Evolutionary conservation across 2,329 filamentous ascomycete species (phyloP), one percentile per base, ranked within the genome.

Genomic region (Colletotrichum scovillei): DNA sequence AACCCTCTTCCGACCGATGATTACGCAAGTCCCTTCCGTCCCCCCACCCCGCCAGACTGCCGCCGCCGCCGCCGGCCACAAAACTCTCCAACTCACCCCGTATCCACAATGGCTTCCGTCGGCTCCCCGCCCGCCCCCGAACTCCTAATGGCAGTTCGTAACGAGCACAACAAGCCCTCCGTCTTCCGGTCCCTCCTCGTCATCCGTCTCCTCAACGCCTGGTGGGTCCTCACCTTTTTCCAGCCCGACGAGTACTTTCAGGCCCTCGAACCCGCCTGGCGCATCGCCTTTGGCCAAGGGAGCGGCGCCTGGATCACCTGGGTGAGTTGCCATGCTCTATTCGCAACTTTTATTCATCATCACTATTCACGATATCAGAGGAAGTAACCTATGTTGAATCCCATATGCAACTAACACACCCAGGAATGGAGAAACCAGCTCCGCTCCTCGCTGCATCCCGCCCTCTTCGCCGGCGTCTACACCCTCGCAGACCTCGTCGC

Each of bases 191-290:
- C 79, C 73, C 82, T 90, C 67, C 78, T 98, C 76, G 86, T 90
- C 53, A 89, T 97, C 75, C 94, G 97, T 67, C 88, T 96, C 76
- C 82, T 94, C 81, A 98, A 98, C 84, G 92, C 95, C 38, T 87
- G 97, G 77, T 91, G 88, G 75, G 87, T 97, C 70, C 87, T 90
- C 76, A 98, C 97, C 24, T 99, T 98, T 82, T 99, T 99, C 85
- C 97, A 99, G 83, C 97, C 97, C 32, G 97, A 99, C 85, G 97
- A 99, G 83, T 98, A 94, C 86, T 99, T 97, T 80, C 97, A 99
- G 81, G 93, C 95, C 1, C 89, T 98, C 57, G 97, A 99, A 85
- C 96, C 97, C 66, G 97, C 97, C 76, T 98, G 96, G 95, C 87
- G 92, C 78, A 88, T 97, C 68, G 93, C 94, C 3, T 98, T 98